Evolutionary conservation across 2,329 filamentous ascomycete genomes (phyloP).

Genomic region (Aphanoascus verrucosus): DNA sequence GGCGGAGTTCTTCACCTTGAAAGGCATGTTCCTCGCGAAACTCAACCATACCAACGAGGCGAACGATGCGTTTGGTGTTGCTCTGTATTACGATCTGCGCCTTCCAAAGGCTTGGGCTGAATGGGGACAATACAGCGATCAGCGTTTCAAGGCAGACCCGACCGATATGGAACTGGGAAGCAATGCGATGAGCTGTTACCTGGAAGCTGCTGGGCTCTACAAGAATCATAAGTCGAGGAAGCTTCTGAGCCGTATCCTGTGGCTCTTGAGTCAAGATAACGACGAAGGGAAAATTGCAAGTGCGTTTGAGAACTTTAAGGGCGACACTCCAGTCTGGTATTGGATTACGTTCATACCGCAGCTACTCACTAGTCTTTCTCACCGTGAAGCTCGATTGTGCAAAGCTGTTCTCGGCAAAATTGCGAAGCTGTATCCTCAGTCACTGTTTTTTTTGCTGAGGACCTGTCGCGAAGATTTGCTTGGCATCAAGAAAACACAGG

Average conservation of each 20-base stretch:
- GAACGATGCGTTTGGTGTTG: conserved; percentile 87
- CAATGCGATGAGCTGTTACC: conserved; percentile 88
- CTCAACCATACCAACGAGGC: conserved; percentile 82
- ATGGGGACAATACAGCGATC: conserved; percentile 97
- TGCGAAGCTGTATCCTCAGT: conserved; percentile 89
- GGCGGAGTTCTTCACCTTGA: conserved; percentile 96
- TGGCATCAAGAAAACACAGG: conserved; percentile 80
- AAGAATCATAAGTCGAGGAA: conserved; percentile 96
- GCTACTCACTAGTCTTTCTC: conserved; percentile 76
- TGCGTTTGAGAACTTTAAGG: conserved; percentile 93
- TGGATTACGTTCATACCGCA: conserved; percentile 99
- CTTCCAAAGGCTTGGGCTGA: conserved; percentile 97
- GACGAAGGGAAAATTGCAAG: conserved; percentile 68
- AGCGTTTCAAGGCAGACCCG: conserved; percentile 86
- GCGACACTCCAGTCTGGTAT: conserved; percentile 96
- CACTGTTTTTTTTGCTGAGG: conserved; percentile 87
- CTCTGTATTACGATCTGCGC: conserved; percentile 89
- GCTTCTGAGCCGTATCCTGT: conserved; percentile 81
- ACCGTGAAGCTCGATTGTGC: conserved; percentile 81
- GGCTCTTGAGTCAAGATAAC: conserved; percentile 90
- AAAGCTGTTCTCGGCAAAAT: conserved; percentile 83
- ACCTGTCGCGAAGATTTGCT: conserved; percentile 92
- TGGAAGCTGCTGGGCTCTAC: conserved; percentile 91
- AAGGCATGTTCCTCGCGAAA: conserved; percentile 98
- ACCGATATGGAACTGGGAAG: conserved; percentile 70